phyloP scores from a whole-genome alignment of 257 asterid species.

The Solanum etuberosum region DNA sequence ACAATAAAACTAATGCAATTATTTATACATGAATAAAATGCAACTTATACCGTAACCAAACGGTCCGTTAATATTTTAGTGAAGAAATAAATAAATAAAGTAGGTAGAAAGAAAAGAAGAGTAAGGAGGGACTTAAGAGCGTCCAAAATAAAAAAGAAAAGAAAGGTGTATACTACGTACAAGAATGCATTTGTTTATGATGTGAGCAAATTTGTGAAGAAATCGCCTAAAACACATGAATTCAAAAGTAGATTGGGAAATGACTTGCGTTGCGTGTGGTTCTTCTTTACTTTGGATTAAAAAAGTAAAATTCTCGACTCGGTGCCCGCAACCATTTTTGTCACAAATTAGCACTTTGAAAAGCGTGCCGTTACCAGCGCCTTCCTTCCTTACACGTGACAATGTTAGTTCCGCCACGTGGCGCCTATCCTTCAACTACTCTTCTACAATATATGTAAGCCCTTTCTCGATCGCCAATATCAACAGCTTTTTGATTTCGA shows the following conservation, averaged over 20 bases:
- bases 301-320: background rate
- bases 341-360: background rate
- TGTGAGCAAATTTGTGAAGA: background rate
- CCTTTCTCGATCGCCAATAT: background rate
- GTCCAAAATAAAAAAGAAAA: no score
- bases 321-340: background rate
- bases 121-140: no score
- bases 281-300: background rate
- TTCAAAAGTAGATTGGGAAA: background rate
- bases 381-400: background rate
- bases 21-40: no score
- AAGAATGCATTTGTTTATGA: background rate
- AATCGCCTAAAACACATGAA: background rate
- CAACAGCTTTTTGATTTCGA: background rate
- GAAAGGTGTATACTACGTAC: no score
- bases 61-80: no score
- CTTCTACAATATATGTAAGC: background rate
- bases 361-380: background rate
- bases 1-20: no score
- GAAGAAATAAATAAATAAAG: no score
- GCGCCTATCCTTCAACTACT: background rate
- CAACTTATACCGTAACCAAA: no score
- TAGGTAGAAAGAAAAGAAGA: no score
- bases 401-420: background rate
- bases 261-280: background rate